Evolutionary conservation across 2,329 filamentous ascomycete species (phyloP).

Genomic region (Diplodia sapinea): DNA sequence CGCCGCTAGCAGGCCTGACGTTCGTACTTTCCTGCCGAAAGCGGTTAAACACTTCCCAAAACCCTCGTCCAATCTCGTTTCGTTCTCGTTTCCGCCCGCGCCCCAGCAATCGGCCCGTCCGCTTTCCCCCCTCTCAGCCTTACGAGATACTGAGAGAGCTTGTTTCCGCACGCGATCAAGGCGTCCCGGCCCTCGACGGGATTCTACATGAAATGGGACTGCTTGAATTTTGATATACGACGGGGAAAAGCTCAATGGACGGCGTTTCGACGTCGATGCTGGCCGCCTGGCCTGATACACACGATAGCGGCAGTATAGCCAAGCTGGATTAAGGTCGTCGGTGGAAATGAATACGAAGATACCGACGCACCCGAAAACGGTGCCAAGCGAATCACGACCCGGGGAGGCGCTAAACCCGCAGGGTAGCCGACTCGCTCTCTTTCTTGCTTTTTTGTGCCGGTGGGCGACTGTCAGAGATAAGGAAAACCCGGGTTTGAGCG

Average conservation of each 20-base stretch:
- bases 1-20: background rate
- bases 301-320: too few relatives aligned
- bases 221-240: background rate
- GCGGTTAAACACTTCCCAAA: background rate
- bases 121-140: background rate
- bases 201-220: background rate
- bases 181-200: background rate
- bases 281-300: too few relatives aligned
- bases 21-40: background rate
- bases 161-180: background rate
- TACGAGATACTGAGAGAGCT: background rate
- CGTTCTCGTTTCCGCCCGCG: background rate
- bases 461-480: background rate
- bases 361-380: background rate
- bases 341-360: constrained; percentile 28
- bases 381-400: constrained; percentile 5
- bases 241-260: background rate
- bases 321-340: background rate
- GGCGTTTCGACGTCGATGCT: background rate
- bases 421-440: background rate
- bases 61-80: background rate
- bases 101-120: background rate
- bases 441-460: background rate
- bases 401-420: background rate
- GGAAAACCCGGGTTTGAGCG: background rate